phyloP scores from a whole-genome alignment of 805 yeast genomes.

The Yamadazyma philogaea region DNA sequence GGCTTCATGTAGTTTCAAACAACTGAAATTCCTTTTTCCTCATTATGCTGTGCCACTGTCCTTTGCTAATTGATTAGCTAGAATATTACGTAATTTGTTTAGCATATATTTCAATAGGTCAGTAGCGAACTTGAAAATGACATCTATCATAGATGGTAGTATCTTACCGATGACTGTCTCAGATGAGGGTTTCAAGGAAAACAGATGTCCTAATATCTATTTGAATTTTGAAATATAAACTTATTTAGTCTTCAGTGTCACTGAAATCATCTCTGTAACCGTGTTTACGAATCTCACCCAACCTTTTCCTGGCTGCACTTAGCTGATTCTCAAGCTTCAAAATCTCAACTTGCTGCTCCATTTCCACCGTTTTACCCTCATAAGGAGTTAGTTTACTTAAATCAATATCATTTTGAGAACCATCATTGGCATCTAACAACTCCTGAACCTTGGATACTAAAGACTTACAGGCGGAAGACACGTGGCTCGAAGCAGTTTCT shows the following conservation, averaged over 20 bases:
- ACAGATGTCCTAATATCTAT: too few relatives aligned
- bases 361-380: slow-evolving; percentile 80
- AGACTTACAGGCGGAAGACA: slow-evolving; percentile 70
- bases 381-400: slow-evolving; percentile 66
- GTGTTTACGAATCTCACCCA: slow-evolving; percentile 80
- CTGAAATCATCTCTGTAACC: slow-evolving; percentile 64
- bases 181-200: too few relatives aligned
- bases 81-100: too few relatives aligned
- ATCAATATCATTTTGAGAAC: slow-evolving; percentile 47
- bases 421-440: slow-evolving; percentile 43
- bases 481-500: slow-evolving; percentile 66
- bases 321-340: slow-evolving; percentile 76
- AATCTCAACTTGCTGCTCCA: slow-evolving; percentile 92
- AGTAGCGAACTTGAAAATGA: too few relatives aligned
- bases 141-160: too few relatives aligned
- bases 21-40: too few relatives aligned
- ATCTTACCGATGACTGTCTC: too few relatives aligned
- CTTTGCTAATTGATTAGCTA: too few relatives aligned
- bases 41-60: too few relatives aligned
- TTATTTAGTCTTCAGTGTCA: slow-evolving; percentile 45
- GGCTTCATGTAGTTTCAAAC: too few relatives aligned
- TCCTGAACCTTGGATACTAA: slow-evolving; percentile 69
- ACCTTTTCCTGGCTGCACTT: slow-evolving; percentile 66
- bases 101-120: too few relatives aligned
- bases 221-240: too few relatives aligned